These are phyloP conservation scores for Alternaria metachromatica DNA, from an alignment of 2,329 filamentous ascomycete genomes.

Conservation along the genomic window DNA sequence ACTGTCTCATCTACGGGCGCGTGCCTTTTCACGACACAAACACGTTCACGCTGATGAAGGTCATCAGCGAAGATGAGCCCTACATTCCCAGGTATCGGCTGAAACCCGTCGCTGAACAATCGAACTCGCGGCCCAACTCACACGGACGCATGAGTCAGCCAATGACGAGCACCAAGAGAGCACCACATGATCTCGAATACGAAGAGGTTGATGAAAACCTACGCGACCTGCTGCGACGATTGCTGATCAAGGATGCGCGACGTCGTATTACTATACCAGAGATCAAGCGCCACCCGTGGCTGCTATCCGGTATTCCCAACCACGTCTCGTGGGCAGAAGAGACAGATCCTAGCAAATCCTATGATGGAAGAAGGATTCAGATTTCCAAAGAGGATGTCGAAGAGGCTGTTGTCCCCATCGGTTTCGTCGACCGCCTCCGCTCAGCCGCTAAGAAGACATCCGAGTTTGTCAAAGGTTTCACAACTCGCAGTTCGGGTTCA, in stretches of 20 bases:
- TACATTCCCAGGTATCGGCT: constrained; percentile 84
- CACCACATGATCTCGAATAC: constrained; percentile 80
- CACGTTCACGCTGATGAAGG: constrained; percentile 88
- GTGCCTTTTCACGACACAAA: constrained; percentile 93
- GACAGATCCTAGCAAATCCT: constrained; percentile 81
- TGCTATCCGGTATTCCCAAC: constrained; percentile 78
- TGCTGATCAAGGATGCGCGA: constrained; percentile 88
- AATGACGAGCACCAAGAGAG: constrained; percentile 72
- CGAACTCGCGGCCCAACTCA: constrained; percentile 54
- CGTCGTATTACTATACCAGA: constrained; percentile 88
- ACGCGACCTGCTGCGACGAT: constrained; percentile 75
- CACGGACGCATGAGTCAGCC: constrained; percentile 55
- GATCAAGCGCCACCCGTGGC: constrained; percentile 94
- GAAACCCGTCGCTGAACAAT: constrained; percentile 67
- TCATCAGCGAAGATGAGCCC: constrained; percentile 90
- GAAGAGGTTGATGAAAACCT: constrained; percentile 84
- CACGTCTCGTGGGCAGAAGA: constrained; percentile 87
- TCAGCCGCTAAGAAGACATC: constrained; percentile 66
- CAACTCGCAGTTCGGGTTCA: constrained; percentile 39
- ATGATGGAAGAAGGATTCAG: constrained; percentile 84
- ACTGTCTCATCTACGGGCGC: constrained; percentile 91
- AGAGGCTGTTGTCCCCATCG: constrained; percentile 86
- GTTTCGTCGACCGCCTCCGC: constrained; percentile 81
- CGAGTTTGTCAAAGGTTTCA: constrained; percentile 37
- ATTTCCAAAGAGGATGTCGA: constrained; percentile 93